Conservation (phyloP, 129 eudicot genomes). For the Ambrosia artemisiifolia region DNA sequence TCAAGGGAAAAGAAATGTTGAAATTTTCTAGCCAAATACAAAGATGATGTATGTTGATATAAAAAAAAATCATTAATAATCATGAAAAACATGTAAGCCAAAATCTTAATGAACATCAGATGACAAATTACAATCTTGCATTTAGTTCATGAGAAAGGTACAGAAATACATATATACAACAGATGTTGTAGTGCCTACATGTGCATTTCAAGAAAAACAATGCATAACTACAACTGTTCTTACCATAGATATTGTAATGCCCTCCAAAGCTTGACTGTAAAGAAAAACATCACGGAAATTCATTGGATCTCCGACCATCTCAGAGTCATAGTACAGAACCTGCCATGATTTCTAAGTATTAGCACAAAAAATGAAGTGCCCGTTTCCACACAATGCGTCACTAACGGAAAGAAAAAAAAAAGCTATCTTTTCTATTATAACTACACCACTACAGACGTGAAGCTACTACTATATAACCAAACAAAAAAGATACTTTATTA, state of each 20-base stretch:
- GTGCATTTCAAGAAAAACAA: background rate
- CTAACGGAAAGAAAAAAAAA: background rate
- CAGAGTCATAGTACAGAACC: constrained; percentile 79
- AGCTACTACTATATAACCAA: background rate
- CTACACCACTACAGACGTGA: constrained; percentile 1
- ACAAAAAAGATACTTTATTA: background rate
- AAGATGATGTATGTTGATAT: background rate
- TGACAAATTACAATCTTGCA: constrained; percentile 2
- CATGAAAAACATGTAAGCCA: background rate
- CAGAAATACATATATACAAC: constrained; percentile 7
- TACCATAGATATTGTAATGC: constrained; percentile 84
- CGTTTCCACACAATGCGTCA: background rate
- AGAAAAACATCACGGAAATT: constrained; percentile 84
- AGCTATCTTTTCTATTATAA: background rate
- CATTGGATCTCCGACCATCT: constrained; percentile 86
- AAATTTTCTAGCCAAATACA: background rate
- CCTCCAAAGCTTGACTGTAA: constrained; percentile 93
- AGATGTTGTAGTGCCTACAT: constrained; percentile 8
- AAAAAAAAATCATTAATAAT: background rate
- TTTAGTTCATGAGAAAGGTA: constrained; percentile 14
- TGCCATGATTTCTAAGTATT: constrained; percentile 26
- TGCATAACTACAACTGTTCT: constrained; percentile 10
- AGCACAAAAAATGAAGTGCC: constrained; percentile 6
- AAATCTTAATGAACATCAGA: constrained; percentile 9
- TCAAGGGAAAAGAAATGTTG: background rate